Percentiles rank a stretch among this genome's conserved stretches.
These are phyloP conservation scores for Pachysandra terminalis DNA, from an alignment of 164 flowering plant genomes.

Conservation along the genomic window DNA sequence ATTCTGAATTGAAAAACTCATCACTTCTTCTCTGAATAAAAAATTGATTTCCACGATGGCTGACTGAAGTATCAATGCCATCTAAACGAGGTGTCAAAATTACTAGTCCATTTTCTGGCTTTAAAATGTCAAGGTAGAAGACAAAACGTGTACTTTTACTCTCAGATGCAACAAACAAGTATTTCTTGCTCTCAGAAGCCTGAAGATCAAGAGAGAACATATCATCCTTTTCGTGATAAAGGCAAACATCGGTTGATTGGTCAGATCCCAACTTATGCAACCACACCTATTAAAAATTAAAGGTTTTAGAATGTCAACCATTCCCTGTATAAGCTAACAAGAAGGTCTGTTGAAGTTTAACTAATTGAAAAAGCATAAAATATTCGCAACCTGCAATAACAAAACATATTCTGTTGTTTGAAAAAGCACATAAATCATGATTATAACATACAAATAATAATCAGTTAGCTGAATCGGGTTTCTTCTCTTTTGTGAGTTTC, in stretches of 20 bases:
- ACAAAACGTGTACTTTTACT: constrained; percentile 80
- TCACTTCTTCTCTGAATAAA: constrained; percentile 56
- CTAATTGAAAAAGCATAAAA: background rate
- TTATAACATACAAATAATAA: too few relatives aligned
- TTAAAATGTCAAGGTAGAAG: constrained; percentile 62
- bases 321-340: background rate
- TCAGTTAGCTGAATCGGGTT: background rate
- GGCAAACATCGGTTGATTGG: constrained; percentile 52
- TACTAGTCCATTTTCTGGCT: constrained; percentile 58
- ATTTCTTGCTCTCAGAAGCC: constrained; percentile 83
- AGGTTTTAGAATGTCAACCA: background rate
- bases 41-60: constrained; percentile 86
- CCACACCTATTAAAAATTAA: constrained; percentile 45
- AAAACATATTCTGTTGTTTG: background rate
- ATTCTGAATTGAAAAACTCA: constrained; percentile 71
- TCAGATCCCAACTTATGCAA: constrained; percentile 59
- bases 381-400: background rate
- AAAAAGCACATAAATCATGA: background rate
- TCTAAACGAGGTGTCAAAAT: constrained; percentile 71
- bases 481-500: background rate
- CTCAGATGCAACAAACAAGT: constrained; percentile 71
- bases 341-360: background rate
- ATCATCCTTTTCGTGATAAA: constrained; percentile 71
- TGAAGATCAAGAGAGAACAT: constrained; percentile 68
- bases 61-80: constrained; percentile 72